Evolutionary conservation across 78 protist species (phyloP), one percentile per base, ranked within the genome.

Genomic region (Pigoraptor vietnamica): DNA sequence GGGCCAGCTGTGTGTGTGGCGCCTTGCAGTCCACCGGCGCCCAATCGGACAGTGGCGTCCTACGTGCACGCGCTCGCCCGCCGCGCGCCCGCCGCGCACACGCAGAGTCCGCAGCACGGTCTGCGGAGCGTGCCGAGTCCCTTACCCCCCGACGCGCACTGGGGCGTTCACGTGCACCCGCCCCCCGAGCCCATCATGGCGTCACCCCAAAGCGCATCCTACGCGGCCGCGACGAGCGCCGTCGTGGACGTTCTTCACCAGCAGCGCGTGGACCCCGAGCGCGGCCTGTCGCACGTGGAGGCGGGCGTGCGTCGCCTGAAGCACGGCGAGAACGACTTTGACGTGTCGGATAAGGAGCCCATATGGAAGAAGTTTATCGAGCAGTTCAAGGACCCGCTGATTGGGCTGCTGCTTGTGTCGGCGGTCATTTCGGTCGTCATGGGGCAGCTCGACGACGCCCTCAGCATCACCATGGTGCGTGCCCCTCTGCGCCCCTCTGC

Each of bases 371-470:
- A 79, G 84, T 79, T 79, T 19, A 14, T 79, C n/a, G 84, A 79
- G 21, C 84, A 79, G 84, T 79, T 79, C n/a, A 79, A 82, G 93
- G 93, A 40, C 2, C 87, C 90, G 93, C 90, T 87, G 37, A 87
- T 40, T 81, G 25, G 21, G 82, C 81, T 87, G 9, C 90, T 87
- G 81, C 56, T 87, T 1, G 90, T 32, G 10, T 87, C 90, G 34
- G 94, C 92, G 81, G 33, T 39, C 37, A 34, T 94, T 67, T 39
- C 88, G 81, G 9, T 90, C 19, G 0, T 92, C 23, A 23, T 94
- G n/a, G 25, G 79, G n/a, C 96, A 94, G 81, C 86, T 23, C 83
- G 94, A 92, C 35, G 96, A 94, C n/a, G 96, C 96, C 79, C 39
- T 92, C n/a, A 89, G 94, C 86, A 93, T 94, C 89, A 0, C 87